Evolutionary conservation across 2,329 filamentous ascomycete species (phyloP).

Genomic region (Cadophora malorum): DNA sequence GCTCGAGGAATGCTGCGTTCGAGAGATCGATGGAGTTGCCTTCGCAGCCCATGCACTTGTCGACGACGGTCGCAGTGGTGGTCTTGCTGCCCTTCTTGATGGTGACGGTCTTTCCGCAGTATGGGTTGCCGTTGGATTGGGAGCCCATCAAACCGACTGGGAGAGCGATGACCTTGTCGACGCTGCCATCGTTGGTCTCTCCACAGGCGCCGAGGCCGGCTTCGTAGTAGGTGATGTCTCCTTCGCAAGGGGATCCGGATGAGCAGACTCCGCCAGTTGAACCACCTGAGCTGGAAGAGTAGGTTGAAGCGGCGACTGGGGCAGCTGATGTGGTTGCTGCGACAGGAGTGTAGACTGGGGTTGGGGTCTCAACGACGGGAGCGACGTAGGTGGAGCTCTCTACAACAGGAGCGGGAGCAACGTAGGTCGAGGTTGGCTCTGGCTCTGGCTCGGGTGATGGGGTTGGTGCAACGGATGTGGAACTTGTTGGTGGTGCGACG

Average conservation of each 20-base stretch:
- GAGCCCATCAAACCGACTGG: slow-evolving; percentile 67
- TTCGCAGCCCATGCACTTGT: slow-evolving; percentile 78
- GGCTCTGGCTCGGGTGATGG: slow-evolving; percentile 16
- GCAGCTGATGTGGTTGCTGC: slow-evolving; percentile 28
- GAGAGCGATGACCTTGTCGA: slow-evolving; percentile 72
- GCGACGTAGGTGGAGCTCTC: slow-evolving; percentile 39
- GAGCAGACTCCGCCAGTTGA: slow-evolving; percentile 41
- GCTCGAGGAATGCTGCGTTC: slow-evolving; percentile 58
- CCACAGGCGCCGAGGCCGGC: slow-evolving; percentile 75
- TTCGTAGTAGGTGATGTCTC: slow-evolving; percentile 78
- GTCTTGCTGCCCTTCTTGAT: slow-evolving; percentile 67
- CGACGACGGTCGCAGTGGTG: slow-evolving; percentile 64
- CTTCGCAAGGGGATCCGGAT: slow-evolving; percentile 52
- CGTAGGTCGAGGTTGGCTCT: slow-evolving; percentile 25
- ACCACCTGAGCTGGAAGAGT: slow-evolving; percentile 36
- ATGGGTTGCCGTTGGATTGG: slow-evolving; percentile 69
- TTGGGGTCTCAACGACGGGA: slow-evolving; percentile 34
- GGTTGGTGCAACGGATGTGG: slow-evolving; percentile 17
- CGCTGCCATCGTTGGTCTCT: slow-evolving; percentile 60
- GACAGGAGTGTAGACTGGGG: slow-evolving; percentile 23
- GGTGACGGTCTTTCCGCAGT: slow-evolving; percentile 73
- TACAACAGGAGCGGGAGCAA: slow-evolving; percentile 28
- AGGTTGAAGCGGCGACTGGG: slow-evolving; percentile 26
- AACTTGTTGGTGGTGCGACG: slow-evolving; percentile 28
- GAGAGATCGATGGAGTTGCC: slow-evolving; percentile 65